phyloP scores from a whole-genome alignment of 2,329 filamentous ascomycete species.

The Graphilbum fragrans region DNA sequence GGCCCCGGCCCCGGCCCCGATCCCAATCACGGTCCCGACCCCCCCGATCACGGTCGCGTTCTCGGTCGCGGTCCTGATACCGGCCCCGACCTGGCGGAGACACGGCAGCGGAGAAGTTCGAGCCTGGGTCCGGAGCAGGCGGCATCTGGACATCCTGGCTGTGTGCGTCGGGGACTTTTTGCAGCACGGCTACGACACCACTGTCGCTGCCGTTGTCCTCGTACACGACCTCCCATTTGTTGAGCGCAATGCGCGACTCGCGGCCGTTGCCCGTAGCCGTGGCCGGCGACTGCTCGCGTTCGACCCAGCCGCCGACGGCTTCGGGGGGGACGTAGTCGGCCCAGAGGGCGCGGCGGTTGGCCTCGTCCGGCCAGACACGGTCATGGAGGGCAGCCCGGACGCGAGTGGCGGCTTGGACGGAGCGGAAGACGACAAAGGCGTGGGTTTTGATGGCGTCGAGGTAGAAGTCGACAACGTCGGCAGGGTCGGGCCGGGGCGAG shows the following conservation, averaged over 20 bases:
- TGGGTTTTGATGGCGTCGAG: constrained; percentile 82
- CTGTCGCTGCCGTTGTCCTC: constrained; percentile 32
- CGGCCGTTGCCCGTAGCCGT: constrained; percentile 15
- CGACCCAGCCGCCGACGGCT: constrained; percentile 61
- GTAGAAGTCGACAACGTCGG: constrained; percentile 56
- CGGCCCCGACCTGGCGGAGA: background rate
- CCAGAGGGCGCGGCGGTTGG: constrained; percentile 70
- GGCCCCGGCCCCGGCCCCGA: no score
- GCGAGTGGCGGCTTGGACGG: constrained; percentile 57
- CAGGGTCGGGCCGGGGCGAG: constrained; percentile 39
- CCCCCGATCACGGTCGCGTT: background rate
- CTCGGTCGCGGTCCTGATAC: background rate
- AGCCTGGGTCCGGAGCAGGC: no score
- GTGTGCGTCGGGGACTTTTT: constrained; percentile 22
- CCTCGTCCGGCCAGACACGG: constrained; percentile 76
- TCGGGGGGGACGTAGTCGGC: constrained; percentile 81
- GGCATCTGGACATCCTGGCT: no score
- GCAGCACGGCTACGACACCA: constrained; percentile 43
- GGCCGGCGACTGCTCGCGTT: constrained; percentile 41
- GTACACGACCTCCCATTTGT: constrained; percentile 66
- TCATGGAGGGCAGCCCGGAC: constrained; percentile 68
- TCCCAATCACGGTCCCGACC: no score
- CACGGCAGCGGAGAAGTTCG: no score
- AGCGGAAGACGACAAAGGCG: constrained; percentile 65
- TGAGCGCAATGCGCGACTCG: constrained; percentile 6